Evolutionary conservation across 331 rosid genomes (phyloP).

Genomic region (Quercus lobata): DNA sequence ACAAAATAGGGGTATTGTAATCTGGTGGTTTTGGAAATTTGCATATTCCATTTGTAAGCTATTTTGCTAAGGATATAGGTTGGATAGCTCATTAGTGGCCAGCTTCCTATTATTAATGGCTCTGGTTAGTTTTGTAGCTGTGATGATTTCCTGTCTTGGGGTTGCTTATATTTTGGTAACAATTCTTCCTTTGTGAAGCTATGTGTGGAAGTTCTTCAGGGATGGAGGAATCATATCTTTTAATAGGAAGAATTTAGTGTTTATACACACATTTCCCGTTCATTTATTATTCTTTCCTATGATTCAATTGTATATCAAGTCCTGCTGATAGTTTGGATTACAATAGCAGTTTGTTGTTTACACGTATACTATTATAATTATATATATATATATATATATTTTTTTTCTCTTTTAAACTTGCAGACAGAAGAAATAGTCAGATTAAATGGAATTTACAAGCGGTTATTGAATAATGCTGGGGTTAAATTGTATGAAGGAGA

Average conservation of each 20-base stretch:
- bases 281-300: neutral
- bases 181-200: neutral
- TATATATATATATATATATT: neutral
- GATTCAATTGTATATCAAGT: neutral
- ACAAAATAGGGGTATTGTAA: neutral
- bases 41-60: neutral
- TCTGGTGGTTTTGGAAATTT: neutral
- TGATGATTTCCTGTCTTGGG: neutral
- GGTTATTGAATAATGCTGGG: conserved; percentile 77
- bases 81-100: neutral
- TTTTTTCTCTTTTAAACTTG: conserved; percentile 21
- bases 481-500: conserved; percentile 92
- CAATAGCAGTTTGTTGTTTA: neutral
- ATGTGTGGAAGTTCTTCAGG: neutral
- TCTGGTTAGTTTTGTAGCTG: neutral
- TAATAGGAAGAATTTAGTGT: neutral
- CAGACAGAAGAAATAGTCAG: conserved; percentile 91
- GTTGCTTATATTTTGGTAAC: neutral
- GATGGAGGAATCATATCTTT: neutral
- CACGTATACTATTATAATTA: neutral
- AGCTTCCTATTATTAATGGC: neutral
- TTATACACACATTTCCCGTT: neutral
- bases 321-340: neutral
- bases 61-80: neutral
- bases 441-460: conserved; percentile 92